Evolutionary conservation across 139 green algal species (phyloP), one percentile per base, ranked within the genome.

Genomic region (Chlorella ohadii): DNA sequence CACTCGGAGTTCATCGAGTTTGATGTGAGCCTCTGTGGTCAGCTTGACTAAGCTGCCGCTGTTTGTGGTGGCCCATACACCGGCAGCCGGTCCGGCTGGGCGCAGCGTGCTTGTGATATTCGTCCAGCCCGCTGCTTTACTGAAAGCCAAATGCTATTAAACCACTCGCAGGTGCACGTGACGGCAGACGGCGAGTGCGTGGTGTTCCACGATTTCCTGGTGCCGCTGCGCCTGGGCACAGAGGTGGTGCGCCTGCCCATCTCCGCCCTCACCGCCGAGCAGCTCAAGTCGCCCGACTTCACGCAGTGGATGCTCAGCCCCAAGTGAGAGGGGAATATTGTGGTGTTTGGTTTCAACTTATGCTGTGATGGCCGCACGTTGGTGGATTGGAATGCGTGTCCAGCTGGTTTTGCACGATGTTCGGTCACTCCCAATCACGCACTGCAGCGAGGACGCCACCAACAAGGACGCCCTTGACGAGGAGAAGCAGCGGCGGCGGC

Each of bases 191-290:
- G 78, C 39, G 88, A 92, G 79, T 77, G 90, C 20, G 87, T 92
- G 16, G 80, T 91, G n/a, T 83, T 89, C 82, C 88, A 92, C 84
- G 88, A 92, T 83, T 92, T 89, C 41, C 56, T 87, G 65, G 87
- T 92, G 47, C 79, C 70, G 44, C 51, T 92, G 25, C 39, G 36
- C 1, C 47, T 92, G n/a, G 39, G 38, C 33, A 80, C 64, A 9
- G 72, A 89, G 75, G 56, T 80, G 41, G 44, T 91, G 72, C 68
- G 56, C 13, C 72, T 91, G 72, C 78, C 83, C 44, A 83, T 92
- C 41, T 67, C 86, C 51, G 39, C 70, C 31, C 78, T 92, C 41
- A 79, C 77, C 59, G 77, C 41, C 44, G 72, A 84, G 6, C 88
- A 92, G 78, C 71, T 92, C 44, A 72, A 27, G n/a, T 79, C 41